Evolutionary conservation across 108 stramenopile genomes (phyloP).

Genomic region (Skeletonema grethae): DNA sequence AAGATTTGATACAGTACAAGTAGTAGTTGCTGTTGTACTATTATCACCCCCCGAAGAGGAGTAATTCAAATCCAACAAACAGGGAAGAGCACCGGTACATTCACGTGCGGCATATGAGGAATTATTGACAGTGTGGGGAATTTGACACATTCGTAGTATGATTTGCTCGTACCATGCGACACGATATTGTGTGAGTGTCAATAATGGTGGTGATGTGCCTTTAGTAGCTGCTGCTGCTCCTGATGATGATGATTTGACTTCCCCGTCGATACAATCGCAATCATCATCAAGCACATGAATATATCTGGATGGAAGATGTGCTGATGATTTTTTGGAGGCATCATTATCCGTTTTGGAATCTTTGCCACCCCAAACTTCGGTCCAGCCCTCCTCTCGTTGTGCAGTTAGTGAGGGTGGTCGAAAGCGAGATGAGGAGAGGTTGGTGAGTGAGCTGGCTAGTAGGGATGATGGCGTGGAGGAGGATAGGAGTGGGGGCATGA

Average conservation of each 20-base stretch:
- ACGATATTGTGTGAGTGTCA: conserved; percentile 63
- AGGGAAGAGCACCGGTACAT: conserved; percentile 66
- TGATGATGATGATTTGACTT: no score
- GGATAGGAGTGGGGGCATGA: conserved; percentile 1
- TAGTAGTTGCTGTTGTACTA: no score
- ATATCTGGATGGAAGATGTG: conserved; percentile 13
- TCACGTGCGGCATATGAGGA: conserved; percentile 55
- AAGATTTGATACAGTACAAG: neutral
- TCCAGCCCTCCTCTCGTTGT: conserved; percentile 67
- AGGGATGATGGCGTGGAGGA: conserved; percentile 10
- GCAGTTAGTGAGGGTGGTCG: conserved; percentile 25
- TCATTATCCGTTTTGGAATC: neutral
- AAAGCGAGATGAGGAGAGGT: conserved; percentile 35
- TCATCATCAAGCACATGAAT: conserved; percentile 24
- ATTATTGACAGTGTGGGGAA: conserved; percentile 64
- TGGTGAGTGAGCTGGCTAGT: conserved; percentile 28
- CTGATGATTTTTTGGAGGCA: neutral
- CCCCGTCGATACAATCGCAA: conserved; percentile 35
- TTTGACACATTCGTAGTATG: conserved; percentile 57
- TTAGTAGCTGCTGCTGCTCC: neutral
- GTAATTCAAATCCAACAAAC: conserved; percentile 44
- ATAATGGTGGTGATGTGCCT: conserved; percentile 3
- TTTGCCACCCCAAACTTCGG: conserved; percentile 67
- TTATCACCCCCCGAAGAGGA: no score
- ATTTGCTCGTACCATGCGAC: conserved; percentile 73